Percentiles rank a stretch among this genome's conserved stretches.
These are phyloP conservation scores for Pichia sp. DNA, from an alignment of 1,139 yeast genomes.

Conservation along the genomic window DNA sequence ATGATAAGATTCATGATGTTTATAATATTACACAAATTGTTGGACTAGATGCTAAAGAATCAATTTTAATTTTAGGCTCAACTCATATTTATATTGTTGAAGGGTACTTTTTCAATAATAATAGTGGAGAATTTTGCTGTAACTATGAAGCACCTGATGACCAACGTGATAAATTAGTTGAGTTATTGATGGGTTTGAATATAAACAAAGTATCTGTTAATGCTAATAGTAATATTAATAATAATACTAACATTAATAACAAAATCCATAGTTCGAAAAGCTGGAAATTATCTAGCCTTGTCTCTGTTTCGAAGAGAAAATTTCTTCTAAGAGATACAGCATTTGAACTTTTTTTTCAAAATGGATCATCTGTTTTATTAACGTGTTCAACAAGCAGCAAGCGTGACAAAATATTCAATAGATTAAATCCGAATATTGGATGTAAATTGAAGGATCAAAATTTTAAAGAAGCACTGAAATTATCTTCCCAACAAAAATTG, in stretches of 20 bases:
- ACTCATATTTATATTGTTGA: slow-evolving; percentile 60
- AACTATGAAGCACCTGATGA: slow-evolving; percentile 57
- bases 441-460: slow-evolving; percentile 44
- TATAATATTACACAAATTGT: slow-evolving; percentile 70
- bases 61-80: slow-evolving; percentile 62
- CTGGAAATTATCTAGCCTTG: slow-evolving; percentile 34
- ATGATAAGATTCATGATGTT: slow-evolving; percentile 64
- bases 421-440: slow-evolving; percentile 41
- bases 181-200: slow-evolving; percentile 40
- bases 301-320: slow-evolving; percentile 63
- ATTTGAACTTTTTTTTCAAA: slow-evolving; percentile 63
- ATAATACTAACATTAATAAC: slow-evolving; percentile 10
- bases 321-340: slow-evolving; percentile 74
- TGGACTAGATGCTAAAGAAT: slow-evolving; percentile 68
- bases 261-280: slow-evolving; percentile 9
- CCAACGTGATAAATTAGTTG: slow-evolving; percentile 60
- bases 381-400: slow-evolving; percentile 47
- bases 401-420: slow-evolving; percentile 50
- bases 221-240: slow-evolving; percentile 15
- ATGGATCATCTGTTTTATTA: slow-evolving; percentile 60
- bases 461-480: slow-evolving; percentile 44
- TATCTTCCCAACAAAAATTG: slow-evolving; percentile 33
- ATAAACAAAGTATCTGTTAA: too few relatives aligned
- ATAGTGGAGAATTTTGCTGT: slow-evolving; percentile 52
- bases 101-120: slow-evolving; percentile 53